Base-by-base conservation (phyloP, 495 filamentous ascomycete species). In the Lichenothelia convexa region DNA sequence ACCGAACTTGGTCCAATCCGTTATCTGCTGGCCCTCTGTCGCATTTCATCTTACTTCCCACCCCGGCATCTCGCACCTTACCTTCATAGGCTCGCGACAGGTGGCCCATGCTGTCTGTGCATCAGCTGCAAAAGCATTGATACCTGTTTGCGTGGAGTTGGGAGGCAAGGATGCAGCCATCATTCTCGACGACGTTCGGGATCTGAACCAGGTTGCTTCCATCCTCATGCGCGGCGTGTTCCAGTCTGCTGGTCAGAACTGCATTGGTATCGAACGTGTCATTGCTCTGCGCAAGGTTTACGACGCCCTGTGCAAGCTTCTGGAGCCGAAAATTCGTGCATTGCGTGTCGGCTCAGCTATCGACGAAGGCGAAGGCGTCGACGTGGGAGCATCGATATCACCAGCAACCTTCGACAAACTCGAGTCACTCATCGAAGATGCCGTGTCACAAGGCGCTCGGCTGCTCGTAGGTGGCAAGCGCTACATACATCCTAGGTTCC, bases 161-260 rank as follows among this genome's bases (percentile, higher is more conserved):
- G 89, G 89, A 38, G 89, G 89, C 32, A 99, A 99, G 56, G 89
- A 99, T 55, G 80, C 91, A 9, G 73, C 79, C n/a, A 75, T 99
- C 21, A 56, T 99, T 18, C 75, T 99, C 24, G 80, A 94, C 47
- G 76, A 84, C 30, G 44, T 62, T 13, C 60, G 60, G 39, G 74
- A 85, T 45, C 56, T 93, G 11, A 49, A 68, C 0, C 63, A 71
- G 24, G 71, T 94, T 34, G 71, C 71, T 19, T 78, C 82, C 20
- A 77, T 85, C 41, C 68, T 95, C 42, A 71, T 95, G 61, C 75
- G 91, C 35, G 89, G 86, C 29, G 78, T 79, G 21, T 99, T 95
- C 63, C 87, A 94, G 55, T 82, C 85, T 38, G 73, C 86, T n/a
- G 89, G 89, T 1, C 89, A 99, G 51, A 99, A 99, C 59, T 99